Conservation (phyloP, 768 basidiomycete genomes). For the Paxillus involutus region DNA sequence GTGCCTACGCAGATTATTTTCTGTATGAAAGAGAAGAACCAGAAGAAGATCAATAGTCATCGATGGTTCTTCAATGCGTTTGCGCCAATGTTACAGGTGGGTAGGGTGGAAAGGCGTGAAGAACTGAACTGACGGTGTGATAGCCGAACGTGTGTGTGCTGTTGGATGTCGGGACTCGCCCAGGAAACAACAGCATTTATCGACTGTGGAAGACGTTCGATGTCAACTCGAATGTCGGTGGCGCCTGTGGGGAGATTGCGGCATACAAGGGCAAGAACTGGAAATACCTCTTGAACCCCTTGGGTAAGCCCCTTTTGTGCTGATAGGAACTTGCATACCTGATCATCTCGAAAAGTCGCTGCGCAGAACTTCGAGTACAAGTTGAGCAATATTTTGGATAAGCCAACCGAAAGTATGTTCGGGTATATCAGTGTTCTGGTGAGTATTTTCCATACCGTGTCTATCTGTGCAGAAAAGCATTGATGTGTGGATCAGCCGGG, state of each 20-base stretch:
- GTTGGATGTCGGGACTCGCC: conserved; percentile 92
- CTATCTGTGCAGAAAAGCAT: background rate
- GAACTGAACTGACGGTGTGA: background rate
- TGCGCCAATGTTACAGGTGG: conserved; percentile 75
- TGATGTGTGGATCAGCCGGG: conserved; percentile 58
- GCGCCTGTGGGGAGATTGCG: conserved; percentile 97
- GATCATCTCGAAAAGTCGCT: conserved; percentile 53
- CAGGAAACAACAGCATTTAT: conserved; percentile 86
- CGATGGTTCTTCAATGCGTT: conserved; percentile 99
- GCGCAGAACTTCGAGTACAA: conserved; percentile 98
- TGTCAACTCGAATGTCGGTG: conserved; percentile 87
- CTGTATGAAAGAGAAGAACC: conserved; percentile 90
- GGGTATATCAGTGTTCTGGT: conserved; percentile 97
- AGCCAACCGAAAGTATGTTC: conserved; percentile 85
- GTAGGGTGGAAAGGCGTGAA: conserved; percentile 12
- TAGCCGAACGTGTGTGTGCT: conserved; percentile 91
- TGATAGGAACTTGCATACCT: background rate
- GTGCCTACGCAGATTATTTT: conserved; percentile 94
- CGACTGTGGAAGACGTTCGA: conserved; percentile 96
- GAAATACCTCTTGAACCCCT: conserved; percentile 77
- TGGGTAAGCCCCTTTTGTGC: conserved; percentile 49
- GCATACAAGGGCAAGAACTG: conserved; percentile 90
- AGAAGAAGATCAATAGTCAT: conserved; percentile 96
- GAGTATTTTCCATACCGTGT: conserved; percentile 14
- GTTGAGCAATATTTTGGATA: conserved; percentile 86